Evolutionary conservation across 2,329 filamentous ascomycete species (phyloP), one percentile per base, ranked within the genome.

Genomic region (Rutstroemia sp.): DNA sequence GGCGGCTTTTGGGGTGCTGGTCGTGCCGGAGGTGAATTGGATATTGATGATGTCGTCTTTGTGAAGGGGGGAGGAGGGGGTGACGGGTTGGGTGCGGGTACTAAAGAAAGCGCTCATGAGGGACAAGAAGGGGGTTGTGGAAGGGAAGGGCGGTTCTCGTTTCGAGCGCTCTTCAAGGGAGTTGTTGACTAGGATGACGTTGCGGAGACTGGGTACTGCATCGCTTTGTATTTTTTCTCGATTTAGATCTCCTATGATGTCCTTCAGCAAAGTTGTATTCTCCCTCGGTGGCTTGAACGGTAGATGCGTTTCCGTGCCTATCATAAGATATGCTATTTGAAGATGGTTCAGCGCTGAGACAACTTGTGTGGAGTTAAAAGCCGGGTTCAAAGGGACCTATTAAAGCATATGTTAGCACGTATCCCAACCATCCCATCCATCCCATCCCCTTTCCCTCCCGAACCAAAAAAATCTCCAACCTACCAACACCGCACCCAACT

Each of bases 21-120:
- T 97, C 0, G 94, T 97, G n/a, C 92, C 94, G 0, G 87, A 92
- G 0, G 94, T 99, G 74, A 97, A 97, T 71, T 97, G 92, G 61
- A 97, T 96, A 69, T 96, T 97, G 63, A 95, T 86, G 2, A 87
- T 83, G 51, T 97, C 92, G 59, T 81, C 70, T 0, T 83, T 76
- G 16, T 75, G 63, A 1, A 86, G 75, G 0, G 74, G 73, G 23
- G 69, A 55, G 54, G 78, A 75, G 0, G 79, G 78, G 19, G 59
- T 66, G 2, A 82, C 65, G 2, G 68, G 17, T 0, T 65, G 57
- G 2, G 67, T 61, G 0, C 71, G 69, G 16, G 69, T 63, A 5
- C 58, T 58, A 9, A 57, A 56, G 2, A 59, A 46, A 0, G 58
- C 48, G 14, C 47, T 34, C 49, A 16, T 65, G 59, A 40, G 75